Evolutionary conservation across 495 filamentous ascomycete genomes (phyloP).

Genomic region (Lasiosphaeriaceae sp.): DNA sequence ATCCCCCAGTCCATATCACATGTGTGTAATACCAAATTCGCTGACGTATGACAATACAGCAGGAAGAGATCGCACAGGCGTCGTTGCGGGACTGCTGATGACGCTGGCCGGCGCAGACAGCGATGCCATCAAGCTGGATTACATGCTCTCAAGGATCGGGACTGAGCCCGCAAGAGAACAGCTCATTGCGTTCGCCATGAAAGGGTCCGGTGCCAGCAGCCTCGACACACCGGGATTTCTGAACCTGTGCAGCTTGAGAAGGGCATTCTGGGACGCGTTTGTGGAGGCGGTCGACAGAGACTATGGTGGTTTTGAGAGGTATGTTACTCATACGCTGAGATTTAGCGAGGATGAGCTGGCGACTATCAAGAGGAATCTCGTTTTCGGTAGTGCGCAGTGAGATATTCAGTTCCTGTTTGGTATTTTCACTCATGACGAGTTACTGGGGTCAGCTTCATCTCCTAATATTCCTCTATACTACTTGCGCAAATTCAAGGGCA

Average conservation of each 20-base stretch:
- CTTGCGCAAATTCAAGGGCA: too few species aligned
- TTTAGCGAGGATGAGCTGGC: constrained; percentile 37
- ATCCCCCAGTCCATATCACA: too few species aligned
- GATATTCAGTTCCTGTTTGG: background rate
- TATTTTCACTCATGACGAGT: background rate
- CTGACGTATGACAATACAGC: too few species aligned
- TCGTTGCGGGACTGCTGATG: constrained; percentile 55
- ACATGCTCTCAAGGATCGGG: constrained; percentile 44
- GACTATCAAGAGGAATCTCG: constrained; percentile 40
- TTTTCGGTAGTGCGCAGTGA: background rate
- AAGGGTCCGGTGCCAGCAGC: constrained; percentile 25
- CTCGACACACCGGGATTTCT: constrained; percentile 36
- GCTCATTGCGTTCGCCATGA: constrained; percentile 35
- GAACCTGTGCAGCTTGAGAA: constrained; percentile 35
- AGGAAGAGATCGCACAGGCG: constrained; percentile 63
- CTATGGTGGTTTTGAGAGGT: constrained; percentile 42
- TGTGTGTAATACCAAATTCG: too few species aligned
- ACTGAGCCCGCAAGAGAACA: constrained; percentile 41
- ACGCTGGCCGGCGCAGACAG: constrained; percentile 45
- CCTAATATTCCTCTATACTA: background rate
- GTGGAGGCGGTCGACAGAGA: constrained; percentile 29
- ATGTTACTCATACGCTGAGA: constrained; percentile 35
- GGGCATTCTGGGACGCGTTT: constrained; percentile 38
- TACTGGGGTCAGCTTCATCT: background rate
- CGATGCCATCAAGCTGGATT: constrained; percentile 50